Base-by-base conservation (phyloP, 192 early-diverging fungal species). In the Radiomyces spectabilis region DNA sequence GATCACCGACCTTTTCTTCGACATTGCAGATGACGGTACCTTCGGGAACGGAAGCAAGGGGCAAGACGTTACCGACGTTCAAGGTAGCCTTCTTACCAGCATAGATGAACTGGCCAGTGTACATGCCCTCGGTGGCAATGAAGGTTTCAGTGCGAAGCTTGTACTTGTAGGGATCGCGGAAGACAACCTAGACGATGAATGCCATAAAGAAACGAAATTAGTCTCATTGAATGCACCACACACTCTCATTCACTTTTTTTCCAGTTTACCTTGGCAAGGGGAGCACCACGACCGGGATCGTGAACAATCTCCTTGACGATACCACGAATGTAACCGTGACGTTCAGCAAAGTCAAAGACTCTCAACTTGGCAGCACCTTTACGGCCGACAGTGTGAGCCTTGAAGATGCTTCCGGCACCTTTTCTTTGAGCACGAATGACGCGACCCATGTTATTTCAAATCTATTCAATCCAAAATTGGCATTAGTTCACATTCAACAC, bases 91-190 rank as follows among this genome's bases (percentile, higher is more conserved):
- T 99, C 89, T 94, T 95, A 66, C 96, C 96, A 77, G 85, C 88
- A 85, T 93, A 99, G 56, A 99, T 78, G 71, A 99, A 99, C 82
- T 97, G 95, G 45, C 96, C 96, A 41, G 96, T 97, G 88, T 95
- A 94, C 80, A 95, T 86, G 68, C 96, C 96, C 77, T 99, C 94
- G 50, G 93, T 93, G 74, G 95, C 93, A 61, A 97, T 86, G 89
- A 95, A 94, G 55, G 83, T 87, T 79, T 94, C 86, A 61, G 85
- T 88, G 61, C 76, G 73, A 53, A 84, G 83, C 84, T 89, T 91
- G 88, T 84, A 97, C 73, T 47, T 52, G 59, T 61, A 61, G 16
- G 51, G 59, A 50, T 61, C 59, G 47, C 54, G 59, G 59, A 61
- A 61, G 41, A 61, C 59, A 48, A 61, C 55, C 50, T 52, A 0